phyloP scores from a whole-genome alignment of 495 filamentous ascomycete species.

The Aspergillus mulundensis region DNA sequence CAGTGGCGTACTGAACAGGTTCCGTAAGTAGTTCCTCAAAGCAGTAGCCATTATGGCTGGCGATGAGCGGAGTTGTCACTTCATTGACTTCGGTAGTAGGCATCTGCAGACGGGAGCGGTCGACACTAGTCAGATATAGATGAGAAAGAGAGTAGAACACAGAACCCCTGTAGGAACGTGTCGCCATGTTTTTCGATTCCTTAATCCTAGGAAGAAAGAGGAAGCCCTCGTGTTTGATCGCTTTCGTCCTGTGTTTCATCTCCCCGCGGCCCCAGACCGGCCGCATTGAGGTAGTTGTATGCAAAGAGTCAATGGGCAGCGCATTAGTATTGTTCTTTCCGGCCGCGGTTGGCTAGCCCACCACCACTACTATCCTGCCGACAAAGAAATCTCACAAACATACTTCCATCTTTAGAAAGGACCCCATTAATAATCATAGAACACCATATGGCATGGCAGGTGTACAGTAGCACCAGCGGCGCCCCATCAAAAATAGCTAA shows the following conservation, averaged over 20 bases:
- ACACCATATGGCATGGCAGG: not conserved
- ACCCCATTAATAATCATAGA: not conserved
- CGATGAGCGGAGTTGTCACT: not conserved
- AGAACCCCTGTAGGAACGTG: not conserved
- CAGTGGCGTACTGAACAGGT: constrained; percentile 48
- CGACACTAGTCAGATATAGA: not conserved
- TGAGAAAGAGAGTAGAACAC: not conserved
- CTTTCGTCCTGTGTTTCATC: not conserved
- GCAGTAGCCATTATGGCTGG: constrained; percentile 1
- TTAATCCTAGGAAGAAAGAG: not conserved
- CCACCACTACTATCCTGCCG: not conserved
- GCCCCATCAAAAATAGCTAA: too few species aligned
- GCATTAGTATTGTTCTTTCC: constrained; percentile 21
- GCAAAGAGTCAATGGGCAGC: constrained; percentile 18
- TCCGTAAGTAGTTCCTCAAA: constrained; percentile 3
- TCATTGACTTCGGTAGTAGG: not conserved
- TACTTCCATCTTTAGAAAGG: constrained; percentile 5
- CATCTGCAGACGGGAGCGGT: not conserved
- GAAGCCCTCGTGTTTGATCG: not conserved
- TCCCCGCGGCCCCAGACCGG: not conserved
- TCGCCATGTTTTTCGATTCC: not conserved
- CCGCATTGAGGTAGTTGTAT: constrained; percentile 21
- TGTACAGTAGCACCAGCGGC: too few species aligned
- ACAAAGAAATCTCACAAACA: not conserved
- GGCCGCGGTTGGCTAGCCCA: not conserved